These are phyloP conservation scores for Edaphochlamys debaryana DNA, from an alignment of 139 green algal species.

Conservation along the genomic window DNA sequence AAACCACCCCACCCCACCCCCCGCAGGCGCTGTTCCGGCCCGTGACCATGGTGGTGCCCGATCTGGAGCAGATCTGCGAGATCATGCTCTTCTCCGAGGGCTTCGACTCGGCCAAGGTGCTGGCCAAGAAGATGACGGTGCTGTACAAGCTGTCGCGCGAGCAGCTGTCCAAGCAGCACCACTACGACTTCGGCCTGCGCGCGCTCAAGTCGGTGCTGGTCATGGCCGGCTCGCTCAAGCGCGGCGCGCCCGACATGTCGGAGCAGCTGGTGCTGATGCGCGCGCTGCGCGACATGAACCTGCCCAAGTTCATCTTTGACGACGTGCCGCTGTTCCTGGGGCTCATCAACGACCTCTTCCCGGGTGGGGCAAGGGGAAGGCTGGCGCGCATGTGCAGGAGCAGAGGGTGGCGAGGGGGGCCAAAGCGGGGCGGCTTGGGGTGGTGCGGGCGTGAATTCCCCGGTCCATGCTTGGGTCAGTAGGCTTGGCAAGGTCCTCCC, in stretches of 20 bases:
- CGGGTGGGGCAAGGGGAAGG: too few species aligned
- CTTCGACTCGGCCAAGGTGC: conserved; percentile 82
- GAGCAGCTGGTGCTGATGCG: conserved; percentile 89
- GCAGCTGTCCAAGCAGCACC: conserved; percentile 89
- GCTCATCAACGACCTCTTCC: conserved; percentile 81
- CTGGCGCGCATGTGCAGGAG: too few species aligned
- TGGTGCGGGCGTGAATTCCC: too few species aligned
- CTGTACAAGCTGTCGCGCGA: conserved; percentile 87
- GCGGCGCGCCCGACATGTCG: conserved; percentile 75
- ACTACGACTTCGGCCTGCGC: conserved; percentile 91
- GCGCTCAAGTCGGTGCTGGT: conserved; percentile 86
- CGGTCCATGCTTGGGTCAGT: too few species aligned
- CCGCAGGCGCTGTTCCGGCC: conserved; percentile 84
- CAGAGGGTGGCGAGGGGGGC: too few species aligned
- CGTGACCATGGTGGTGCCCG: conserved; percentile 86
- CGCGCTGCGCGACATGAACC: conserved; percentile 90
- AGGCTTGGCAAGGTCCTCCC: too few species aligned
- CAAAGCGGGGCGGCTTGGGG: too few species aligned
- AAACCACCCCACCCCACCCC: neutral
- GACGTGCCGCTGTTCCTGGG: conserved; percentile 90
- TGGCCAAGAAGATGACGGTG: conserved; percentile 93
- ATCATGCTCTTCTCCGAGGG: conserved; percentile 92
- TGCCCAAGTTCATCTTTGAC: conserved; percentile 92
- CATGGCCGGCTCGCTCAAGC: conserved; percentile 88
- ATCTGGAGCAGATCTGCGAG: conserved; percentile 85